Evolutionary conservation across 2,329 filamentous ascomycete genomes (phyloP).

Genomic region (Davidsoniella virescens): DNA sequence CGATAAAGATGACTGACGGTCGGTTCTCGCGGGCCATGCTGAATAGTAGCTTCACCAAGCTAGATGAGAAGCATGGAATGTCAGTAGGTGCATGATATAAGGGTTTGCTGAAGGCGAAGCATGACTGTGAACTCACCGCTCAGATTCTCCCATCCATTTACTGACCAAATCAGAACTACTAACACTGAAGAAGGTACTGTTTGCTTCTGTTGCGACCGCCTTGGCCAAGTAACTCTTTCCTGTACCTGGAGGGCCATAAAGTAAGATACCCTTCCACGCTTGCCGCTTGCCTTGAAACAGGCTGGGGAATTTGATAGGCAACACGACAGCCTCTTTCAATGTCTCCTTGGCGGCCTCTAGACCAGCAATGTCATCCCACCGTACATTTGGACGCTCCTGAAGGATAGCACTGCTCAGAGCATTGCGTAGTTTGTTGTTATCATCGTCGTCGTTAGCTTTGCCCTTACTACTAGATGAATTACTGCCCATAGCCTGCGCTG

Average conservation of each 20-base stretch:
- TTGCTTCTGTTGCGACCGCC: conserved; percentile 92
- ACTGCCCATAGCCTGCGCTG: conserved; percentile 51
- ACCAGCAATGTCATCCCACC: conserved; percentile 96
- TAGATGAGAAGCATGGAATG: conserved; percentile 21
- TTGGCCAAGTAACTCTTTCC: conserved; percentile 97
- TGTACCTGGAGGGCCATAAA: conserved; percentile 91
- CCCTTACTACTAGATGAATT: conserved; percentile 48
- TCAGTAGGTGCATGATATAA: conserved; percentile 14
- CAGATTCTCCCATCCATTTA: conserved; percentile 99
- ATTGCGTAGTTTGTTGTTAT: conserved; percentile 86
- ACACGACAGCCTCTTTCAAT: conserved; percentile 88
- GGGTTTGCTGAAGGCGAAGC: conserved; percentile 11
- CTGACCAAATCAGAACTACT: conserved; percentile 93
- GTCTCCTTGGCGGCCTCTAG: conserved; percentile 91
- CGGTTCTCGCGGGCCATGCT: conserved; percentile 97
- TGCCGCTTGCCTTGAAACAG: conserved; percentile 91
- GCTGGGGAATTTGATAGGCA: conserved; percentile 97
- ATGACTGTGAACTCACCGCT: conserved; percentile 44
- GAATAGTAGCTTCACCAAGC: conserved; percentile 90
- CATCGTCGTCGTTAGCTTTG: conserved; percentile 58
- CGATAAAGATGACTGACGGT: conserved; percentile 96
- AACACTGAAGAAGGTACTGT: conserved; percentile 98
- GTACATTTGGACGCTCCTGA: conserved; percentile 87
- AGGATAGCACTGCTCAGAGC: conserved; percentile 85
- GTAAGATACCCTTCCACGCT: conserved; percentile 93